Evolutionary conservation across 2,329 filamentous ascomycete species (phyloP).

Genomic region (Fusarium sp.): DNA sequence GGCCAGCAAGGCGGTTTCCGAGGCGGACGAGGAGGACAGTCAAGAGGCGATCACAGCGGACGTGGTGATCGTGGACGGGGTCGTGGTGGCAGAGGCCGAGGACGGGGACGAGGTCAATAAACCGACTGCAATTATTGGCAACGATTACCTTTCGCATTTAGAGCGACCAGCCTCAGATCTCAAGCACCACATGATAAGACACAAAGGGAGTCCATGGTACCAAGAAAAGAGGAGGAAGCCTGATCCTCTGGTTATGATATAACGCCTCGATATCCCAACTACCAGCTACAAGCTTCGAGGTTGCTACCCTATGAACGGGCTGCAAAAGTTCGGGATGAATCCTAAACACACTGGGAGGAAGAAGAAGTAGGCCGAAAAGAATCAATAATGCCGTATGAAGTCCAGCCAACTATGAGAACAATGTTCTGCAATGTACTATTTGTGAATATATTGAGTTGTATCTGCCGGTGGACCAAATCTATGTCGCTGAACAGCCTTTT

Average conservation of each 20-base stretch:
- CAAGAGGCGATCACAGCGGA: conserved; percentile 70
- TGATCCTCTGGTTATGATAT: conserved; percentile 14
- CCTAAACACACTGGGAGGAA: conserved; percentile 5
- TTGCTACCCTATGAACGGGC: conserved; percentile 21
- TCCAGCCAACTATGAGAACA: background rate
- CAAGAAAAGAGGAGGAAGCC: conserved; percentile 17
- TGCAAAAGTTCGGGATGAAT: conserved; percentile 9
- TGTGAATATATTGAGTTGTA: background rate
- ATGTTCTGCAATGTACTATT: background rate
- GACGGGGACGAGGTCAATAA: conserved; percentile 53
- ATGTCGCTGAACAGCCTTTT: too few relatives aligned
- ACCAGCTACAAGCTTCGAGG: conserved; percentile 7
- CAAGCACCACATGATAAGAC: conserved; percentile 6
- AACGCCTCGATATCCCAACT: conserved; percentile 6
- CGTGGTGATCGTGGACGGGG: conserved; percentile 60
- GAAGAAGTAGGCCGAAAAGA: conserved; percentile 1
- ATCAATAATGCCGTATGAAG: background rate
- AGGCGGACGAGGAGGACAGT: conserved; percentile 71
- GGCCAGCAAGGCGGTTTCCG: conserved; percentile 73
- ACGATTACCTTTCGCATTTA: conserved; percentile 17
- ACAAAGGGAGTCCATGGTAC: conserved; percentile 3
- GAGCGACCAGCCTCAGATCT: conserved; percentile 1
- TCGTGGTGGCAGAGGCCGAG: conserved; percentile 55
- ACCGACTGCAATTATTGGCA: conserved; percentile 5
- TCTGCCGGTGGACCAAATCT: too few relatives aligned